Percentiles rank a stretch among this genome's conserved stretches.
phyloP scores from a whole-genome alignment of 345 rosid genomes.

The Brassica napus region DNA sequence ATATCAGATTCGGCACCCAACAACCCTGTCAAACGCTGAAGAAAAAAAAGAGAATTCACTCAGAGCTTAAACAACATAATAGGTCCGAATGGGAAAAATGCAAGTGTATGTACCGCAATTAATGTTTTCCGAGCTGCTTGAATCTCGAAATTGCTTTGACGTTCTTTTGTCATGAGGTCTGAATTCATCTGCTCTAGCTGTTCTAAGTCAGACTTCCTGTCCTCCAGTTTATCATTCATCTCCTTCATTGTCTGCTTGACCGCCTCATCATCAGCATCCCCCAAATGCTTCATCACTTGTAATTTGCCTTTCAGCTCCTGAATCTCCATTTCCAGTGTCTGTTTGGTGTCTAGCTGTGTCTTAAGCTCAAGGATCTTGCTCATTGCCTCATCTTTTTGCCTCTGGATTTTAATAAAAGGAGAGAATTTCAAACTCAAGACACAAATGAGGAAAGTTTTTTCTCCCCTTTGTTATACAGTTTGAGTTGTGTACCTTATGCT shows the following conservation, averaged over 20 bases:
- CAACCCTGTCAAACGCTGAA: slow-evolving; percentile 55
- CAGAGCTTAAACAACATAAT: slow-evolving; percentile 10
- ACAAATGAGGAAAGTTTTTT: neutral
- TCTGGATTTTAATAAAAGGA: neutral
- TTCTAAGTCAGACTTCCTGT: slow-evolving; percentile 29
- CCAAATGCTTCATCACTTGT: neutral
- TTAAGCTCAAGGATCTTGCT: neutral
- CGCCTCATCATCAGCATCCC: neutral
- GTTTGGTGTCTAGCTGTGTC: neutral
- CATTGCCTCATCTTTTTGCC: neutral
- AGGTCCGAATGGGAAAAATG: neutral
- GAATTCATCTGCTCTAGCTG: slow-evolving; percentile 32
- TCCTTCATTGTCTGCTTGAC: neutral
- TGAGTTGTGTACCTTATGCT: neutral
- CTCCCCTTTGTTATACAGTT: neutral
- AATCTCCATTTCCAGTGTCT: neutral
- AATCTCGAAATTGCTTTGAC: slow-evolving; percentile 46
- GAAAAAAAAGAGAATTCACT: slow-evolving; percentile 5
- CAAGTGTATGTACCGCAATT: slow-evolving; percentile 38
- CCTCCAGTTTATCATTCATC: neutral
- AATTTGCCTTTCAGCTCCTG: neutral
- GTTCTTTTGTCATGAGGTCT: slow-evolving; percentile 45
- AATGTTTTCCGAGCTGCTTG: slow-evolving; percentile 45
- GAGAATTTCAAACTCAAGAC: neutral
- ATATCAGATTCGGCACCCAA: slow-evolving; percentile 43